phyloP scores from a whole-genome alignment of 1,139 yeast genomes.

The Yamadazyma oceani region DNA sequence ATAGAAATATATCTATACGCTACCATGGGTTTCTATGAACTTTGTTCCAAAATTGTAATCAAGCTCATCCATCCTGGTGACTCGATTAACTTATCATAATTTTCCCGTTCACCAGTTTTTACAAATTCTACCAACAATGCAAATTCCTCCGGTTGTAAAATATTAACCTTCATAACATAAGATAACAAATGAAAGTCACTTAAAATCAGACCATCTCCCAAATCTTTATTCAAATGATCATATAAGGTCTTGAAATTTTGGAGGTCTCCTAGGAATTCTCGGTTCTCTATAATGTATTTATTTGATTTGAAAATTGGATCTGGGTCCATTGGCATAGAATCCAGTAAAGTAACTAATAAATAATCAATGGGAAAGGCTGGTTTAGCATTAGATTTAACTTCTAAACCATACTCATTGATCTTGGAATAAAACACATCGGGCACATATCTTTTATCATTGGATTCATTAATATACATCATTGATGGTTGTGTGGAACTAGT shows the following conservation, averaged over 20 bases:
- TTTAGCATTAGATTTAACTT: conserved; percentile 85
- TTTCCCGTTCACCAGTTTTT: conserved; percentile 35
- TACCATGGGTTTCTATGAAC: conserved; percentile 9
- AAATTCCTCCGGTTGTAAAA: conserved; percentile 54
- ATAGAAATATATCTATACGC: too few relatives aligned
- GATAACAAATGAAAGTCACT: conserved; percentile 74
- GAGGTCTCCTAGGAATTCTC: conserved; percentile 70
- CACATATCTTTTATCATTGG: conserved; percentile 72
- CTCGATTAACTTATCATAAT: conserved; percentile 57
- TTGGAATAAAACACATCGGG: conserved; percentile 90
- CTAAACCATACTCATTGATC: conserved; percentile 83
- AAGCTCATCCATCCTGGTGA: conserved; percentile 78
- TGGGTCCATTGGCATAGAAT: conserved; percentile 81
- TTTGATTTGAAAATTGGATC: conserved; percentile 43
- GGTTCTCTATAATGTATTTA: conserved; percentile 72
- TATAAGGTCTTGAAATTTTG: conserved; percentile 56
- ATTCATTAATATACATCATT: conserved; percentile 75
- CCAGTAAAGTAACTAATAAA: conserved; percentile 81
- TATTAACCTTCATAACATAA: conserved; percentile 54
- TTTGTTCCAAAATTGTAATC: conserved; percentile 54
- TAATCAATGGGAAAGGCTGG: conserved; percentile 97
- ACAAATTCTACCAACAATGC: conserved; percentile 45
- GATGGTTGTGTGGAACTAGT: conserved; percentile 91
- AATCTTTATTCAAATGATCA: conserved; percentile 45
- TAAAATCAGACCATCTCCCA: conserved; percentile 42